These are phyloP conservation scores for Silene conica DNA, from an alignment of 148 eudicot species.

Conservation along the genomic window DNA sequence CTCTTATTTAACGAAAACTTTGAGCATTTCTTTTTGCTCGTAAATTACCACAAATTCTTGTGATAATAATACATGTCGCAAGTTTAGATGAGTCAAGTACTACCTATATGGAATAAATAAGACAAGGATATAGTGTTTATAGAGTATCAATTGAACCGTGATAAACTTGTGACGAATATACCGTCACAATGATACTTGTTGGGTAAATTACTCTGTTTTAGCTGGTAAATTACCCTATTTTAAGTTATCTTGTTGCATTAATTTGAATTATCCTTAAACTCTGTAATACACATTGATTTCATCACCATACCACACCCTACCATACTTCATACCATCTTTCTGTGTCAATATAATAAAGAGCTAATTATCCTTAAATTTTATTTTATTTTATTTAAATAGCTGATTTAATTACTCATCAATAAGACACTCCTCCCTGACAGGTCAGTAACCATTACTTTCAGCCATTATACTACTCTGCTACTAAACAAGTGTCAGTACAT, in stretches of 20 bases:
- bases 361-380: not conserved
- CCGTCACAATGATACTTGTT: too few relatives aligned
- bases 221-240: not conserved
- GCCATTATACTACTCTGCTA: slow-evolving; percentile 1
- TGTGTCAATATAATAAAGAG: not conserved
- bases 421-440: slow-evolving; percentile 20
- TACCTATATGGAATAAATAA: too few relatives aligned
- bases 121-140: too few relatives aligned
- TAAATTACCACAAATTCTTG: too few relatives aligned
- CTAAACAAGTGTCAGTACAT: slow-evolving; percentile 8
- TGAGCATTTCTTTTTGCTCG: too few relatives aligned
- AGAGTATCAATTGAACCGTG: too few relatives aligned
- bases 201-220: too few relatives aligned
- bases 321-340: not conserved
- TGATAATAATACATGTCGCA: too few relatives aligned
- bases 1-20: too few relatives aligned
- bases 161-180: too few relatives aligned
- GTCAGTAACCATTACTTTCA: slow-evolving; percentile 28
- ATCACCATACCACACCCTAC: not conserved
- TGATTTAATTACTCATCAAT: not conserved
- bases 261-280: not conserved
- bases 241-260: not conserved
- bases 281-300: slow-evolving; percentile 15
- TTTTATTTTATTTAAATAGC: not conserved
- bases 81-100: too few relatives aligned